Evolutionary conservation across 2,329 filamentous ascomycete species (phyloP).

Genomic region (Aspergillus fumigatiaffinis): DNA sequence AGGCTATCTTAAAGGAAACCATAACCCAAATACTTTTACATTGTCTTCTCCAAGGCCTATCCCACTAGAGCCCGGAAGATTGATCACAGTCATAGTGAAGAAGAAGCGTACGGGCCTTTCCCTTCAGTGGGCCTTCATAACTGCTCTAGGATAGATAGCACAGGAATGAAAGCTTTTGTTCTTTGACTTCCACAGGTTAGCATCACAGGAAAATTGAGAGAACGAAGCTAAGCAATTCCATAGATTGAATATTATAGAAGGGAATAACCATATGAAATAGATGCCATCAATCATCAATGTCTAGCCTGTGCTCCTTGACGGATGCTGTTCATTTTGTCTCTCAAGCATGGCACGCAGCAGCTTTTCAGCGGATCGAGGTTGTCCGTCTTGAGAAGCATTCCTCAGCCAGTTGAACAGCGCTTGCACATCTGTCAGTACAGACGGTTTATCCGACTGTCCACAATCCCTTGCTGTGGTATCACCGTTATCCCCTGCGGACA

Average conservation of each 20-base stretch:
- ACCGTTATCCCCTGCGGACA: background rate
- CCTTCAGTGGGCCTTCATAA: no score
- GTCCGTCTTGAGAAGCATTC: slow-evolving; percentile 13
- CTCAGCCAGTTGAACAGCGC: slow-evolving; percentile 35
- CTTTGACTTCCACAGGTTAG: no score
- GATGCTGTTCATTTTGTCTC: slow-evolving; percentile 15
- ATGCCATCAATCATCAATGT: background rate
- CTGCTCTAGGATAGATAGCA: no score
- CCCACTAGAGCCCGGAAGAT: no score
- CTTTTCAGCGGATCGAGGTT: slow-evolving; percentile 33
- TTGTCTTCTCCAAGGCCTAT: no score
- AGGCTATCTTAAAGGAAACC: background rate
- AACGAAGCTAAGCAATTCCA: background rate
- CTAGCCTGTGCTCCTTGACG: background rate
- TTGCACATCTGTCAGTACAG: slow-evolving; percentile 27
- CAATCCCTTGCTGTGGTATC: background rate
- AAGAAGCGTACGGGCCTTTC: no score
- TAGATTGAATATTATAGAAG: background rate
- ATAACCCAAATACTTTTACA: background rate
- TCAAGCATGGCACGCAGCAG: slow-evolving; percentile 35
- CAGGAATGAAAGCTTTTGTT: background rate
- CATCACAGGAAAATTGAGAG: no score
- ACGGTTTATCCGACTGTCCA: background rate
- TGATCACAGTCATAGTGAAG: no score
- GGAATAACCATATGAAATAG: background rate